Evolutionary conservation across 805 yeast genomes (phyloP).

Genomic region (Saccharomycopsis lassenensis): DNA sequence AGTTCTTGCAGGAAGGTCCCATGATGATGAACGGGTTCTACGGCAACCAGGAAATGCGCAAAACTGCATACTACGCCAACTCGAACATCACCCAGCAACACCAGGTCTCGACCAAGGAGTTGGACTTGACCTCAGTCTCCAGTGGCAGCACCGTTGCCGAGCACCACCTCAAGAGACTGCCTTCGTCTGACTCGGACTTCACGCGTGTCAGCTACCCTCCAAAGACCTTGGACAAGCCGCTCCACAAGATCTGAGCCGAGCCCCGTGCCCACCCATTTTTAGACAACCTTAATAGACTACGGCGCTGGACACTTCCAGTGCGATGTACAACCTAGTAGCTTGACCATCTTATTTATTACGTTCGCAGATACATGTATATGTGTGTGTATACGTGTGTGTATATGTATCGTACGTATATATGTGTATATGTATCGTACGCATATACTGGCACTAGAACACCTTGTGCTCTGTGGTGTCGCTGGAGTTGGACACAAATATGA

Average conservation of each 20-base stretch:
- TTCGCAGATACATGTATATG: no score
- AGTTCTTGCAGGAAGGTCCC: neutral
- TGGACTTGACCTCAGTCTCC: neutral
- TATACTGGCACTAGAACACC: slow-evolving; percentile 5
- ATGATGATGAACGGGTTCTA: neutral
- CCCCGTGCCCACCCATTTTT: neutral
- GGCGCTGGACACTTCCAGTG: no score
- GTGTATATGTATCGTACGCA: neutral
- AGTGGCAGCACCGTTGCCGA: neutral
- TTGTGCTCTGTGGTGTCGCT: slow-evolving; percentile 11
- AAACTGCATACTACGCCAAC: neutral
- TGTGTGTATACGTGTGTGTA: no score
- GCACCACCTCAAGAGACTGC: neutral
- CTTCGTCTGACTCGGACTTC: neutral
- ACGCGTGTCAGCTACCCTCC: neutral
- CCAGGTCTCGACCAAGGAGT: neutral
- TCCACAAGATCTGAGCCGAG: slow-evolving; percentile 1
- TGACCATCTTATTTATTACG: neutral
- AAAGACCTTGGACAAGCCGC: neutral
- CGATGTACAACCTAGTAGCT: neutral
- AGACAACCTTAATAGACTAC: neutral
- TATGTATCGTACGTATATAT: no score
- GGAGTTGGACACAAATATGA: slow-evolving; percentile 15
- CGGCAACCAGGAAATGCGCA: neutral
- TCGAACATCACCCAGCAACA: neutral